Evolutionary conservation across 495 filamentous ascomycete genomes (phyloP).

Genomic region (Poronia punctata): DNA sequence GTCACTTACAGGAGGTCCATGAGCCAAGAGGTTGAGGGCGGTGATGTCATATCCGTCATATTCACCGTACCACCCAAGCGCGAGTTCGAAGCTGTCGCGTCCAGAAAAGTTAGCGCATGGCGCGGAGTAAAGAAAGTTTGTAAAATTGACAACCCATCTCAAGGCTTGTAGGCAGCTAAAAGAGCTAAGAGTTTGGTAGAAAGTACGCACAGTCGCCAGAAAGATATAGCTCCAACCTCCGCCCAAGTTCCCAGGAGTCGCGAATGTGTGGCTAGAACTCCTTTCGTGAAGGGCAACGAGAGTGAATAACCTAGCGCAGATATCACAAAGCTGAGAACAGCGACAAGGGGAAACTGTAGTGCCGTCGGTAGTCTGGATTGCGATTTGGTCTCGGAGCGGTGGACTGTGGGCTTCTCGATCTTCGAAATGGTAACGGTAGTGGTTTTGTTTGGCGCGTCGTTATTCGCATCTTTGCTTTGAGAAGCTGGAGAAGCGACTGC

Average conservation of each 20-base stretch:
- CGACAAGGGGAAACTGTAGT: constrained; percentile 56
- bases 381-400: constrained; percentile 9
- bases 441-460: not conserved
- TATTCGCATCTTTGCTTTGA: constrained; percentile 1
- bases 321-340: constrained; percentile 55
- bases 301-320: constrained; percentile 51
- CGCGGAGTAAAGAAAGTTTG: constrained; percentile 4
- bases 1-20: constrained; percentile 55
- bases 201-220: constrained; percentile 53
- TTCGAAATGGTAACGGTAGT: constrained; percentile 20
- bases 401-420: constrained; percentile 15
- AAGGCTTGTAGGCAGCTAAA: not conserved
- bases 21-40: constrained; percentile 59
- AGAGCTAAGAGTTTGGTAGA: not conserved
- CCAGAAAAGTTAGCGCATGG: not conserved
- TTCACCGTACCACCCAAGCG: constrained; percentile 59
- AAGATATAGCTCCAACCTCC: constrained; percentile 54
- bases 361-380: constrained; percentile 42
- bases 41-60: constrained; percentile 70
- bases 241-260: constrained; percentile 52
- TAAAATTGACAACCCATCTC: constrained; percentile 24
- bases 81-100: constrained; percentile 54
- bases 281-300: constrained; percentile 37
- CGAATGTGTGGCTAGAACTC: constrained; percentile 56
- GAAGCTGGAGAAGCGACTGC: not conserved